phyloP scores from a whole-genome alignment of 2,329 filamentous ascomycete genomes.

The Fusarium sp. region DNA sequence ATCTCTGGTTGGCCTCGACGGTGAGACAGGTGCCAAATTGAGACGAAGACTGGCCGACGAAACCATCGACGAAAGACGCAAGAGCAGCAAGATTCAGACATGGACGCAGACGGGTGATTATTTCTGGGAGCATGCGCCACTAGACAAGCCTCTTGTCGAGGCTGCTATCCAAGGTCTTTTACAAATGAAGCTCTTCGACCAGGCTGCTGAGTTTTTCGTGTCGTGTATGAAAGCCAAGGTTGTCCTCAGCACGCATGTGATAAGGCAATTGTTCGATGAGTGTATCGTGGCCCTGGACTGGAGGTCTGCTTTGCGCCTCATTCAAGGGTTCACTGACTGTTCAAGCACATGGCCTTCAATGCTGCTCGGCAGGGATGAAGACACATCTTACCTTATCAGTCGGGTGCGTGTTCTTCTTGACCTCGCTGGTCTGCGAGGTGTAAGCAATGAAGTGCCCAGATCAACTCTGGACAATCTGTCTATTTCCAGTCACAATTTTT shows the following conservation, averaged over 20 bases:
- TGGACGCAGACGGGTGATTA: constrained; percentile 50
- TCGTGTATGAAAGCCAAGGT: constrained; percentile 55
- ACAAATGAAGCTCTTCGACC: constrained; percentile 59
- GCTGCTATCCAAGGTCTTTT: constrained; percentile 63
- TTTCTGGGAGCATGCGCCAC: constrained; percentile 56
- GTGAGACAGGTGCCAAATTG: constrained; percentile 55
- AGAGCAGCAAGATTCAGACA: constrained; percentile 35
- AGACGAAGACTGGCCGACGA: constrained; percentile 52
- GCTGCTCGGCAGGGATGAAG: constrained; percentile 41
- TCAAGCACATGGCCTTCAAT: constrained; percentile 45
- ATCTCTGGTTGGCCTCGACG: constrained; percentile 60
- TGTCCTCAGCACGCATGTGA: constrained; percentile 47
- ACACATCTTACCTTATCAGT: constrained; percentile 47
- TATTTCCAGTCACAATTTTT: constrained; percentile 41
- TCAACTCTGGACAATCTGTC: constrained; percentile 44
- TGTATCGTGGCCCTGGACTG: constrained; percentile 59
- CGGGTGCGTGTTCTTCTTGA: constrained; percentile 54
- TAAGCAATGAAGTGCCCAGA: constrained; percentile 10
- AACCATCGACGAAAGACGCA: constrained; percentile 46
- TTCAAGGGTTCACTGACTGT: constrained; percentile 47
- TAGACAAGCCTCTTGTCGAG: constrained; percentile 58
- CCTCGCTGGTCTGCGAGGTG: constrained; percentile 49
- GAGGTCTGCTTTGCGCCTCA: constrained; percentile 50
- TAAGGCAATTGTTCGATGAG: constrained; percentile 57
- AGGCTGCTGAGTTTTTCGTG: constrained; percentile 59